Evolutionary conservation across 805 yeast genomes (phyloP), one percentile per base, ranked within the genome.

Genomic region (Clavispora vitiphila): DNA sequence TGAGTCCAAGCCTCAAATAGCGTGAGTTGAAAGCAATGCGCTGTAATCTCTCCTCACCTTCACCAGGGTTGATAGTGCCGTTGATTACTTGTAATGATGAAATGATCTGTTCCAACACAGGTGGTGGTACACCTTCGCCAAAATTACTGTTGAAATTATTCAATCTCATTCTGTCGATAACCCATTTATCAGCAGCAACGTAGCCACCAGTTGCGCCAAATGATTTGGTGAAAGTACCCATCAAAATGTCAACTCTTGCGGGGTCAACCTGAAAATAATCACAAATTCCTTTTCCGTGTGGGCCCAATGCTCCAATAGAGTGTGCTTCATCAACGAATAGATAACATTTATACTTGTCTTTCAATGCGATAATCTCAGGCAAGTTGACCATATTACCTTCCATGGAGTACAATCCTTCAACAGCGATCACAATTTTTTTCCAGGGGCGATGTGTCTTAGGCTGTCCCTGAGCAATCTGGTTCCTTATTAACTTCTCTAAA

Each of bases 181-280:
- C 65, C 37, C 64, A 67, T 56, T 80, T 74, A 48, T 73, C 73
- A 35, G 84, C 95, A n/a, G 96, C 91, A 49, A 93, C 70, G 61
- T 93, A 93, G 36, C 99, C 99, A 58, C 99, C 99, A 32, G 98
- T 88, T 14, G 99, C 98, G 61, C 99, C 99, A 62, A 93, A 93
- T 1, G 96, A 87, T 66, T 93, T 93, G 39, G 99, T 95, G 43
- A 93, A 77, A 7, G 99, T 93, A 38, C 99, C 99, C 99, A 93
- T 93, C 51, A 93, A 67, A 48, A 93, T 69, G 65, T 93, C 99
- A 43, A 93, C 72, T 34, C 78, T 78, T 10, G 67, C 60, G 31
- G 98, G 91, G 49, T 80, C 76, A 37, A 93, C 78, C 41, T 83
- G 83, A 62, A 86, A 93, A 66, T 87, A 86, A 58, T 93, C 98